These are phyloP conservation scores for Knoxia roxburghii DNA, from an alignment of 257 asterid species.

Conservation along the genomic window DNA sequence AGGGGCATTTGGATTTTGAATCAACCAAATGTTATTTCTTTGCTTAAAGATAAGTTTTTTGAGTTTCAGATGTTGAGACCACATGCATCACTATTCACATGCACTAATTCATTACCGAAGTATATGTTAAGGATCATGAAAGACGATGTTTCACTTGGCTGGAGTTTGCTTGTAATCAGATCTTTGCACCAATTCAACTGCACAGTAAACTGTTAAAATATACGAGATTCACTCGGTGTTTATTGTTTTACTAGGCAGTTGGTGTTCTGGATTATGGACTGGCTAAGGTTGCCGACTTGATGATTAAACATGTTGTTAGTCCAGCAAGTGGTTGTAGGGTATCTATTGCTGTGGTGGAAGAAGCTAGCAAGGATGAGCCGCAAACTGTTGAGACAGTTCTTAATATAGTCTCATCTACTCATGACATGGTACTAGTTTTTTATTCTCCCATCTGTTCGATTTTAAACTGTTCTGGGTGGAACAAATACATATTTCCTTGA, in stretches of 20 bases:
- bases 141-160: background rate
- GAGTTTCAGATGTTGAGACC: slow-evolving; percentile 8
- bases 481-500: background rate
- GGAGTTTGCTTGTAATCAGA: background rate
- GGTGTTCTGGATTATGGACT: slow-evolving; percentile 77
- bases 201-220: slow-evolving; percentile 5
- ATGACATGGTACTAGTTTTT: slow-evolving; percentile 37
- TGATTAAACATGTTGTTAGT: slow-evolving; percentile 49
- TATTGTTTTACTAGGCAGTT: slow-evolving; percentile 52
- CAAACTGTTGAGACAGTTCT: slow-evolving; percentile 44
- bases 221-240: slow-evolving; percentile 10
- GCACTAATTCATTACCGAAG: background rate
- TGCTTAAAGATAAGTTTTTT: background rate
- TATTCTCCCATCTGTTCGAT: background rate
- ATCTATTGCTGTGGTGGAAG: slow-evolving; percentile 45
- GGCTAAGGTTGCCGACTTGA: slow-evolving; percentile 76
- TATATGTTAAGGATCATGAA: background rate
- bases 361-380: slow-evolving; percentile 28
- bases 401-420: slow-evolving; percentile 51
- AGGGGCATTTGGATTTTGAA: background rate
- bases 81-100: background rate
- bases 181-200: background rate
- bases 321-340: slow-evolving; percentile 49
- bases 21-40: background rate
- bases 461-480: background rate